Conservation (phyloP, 108 stramenopile species). For the Craspedostauros australis region DNA sequence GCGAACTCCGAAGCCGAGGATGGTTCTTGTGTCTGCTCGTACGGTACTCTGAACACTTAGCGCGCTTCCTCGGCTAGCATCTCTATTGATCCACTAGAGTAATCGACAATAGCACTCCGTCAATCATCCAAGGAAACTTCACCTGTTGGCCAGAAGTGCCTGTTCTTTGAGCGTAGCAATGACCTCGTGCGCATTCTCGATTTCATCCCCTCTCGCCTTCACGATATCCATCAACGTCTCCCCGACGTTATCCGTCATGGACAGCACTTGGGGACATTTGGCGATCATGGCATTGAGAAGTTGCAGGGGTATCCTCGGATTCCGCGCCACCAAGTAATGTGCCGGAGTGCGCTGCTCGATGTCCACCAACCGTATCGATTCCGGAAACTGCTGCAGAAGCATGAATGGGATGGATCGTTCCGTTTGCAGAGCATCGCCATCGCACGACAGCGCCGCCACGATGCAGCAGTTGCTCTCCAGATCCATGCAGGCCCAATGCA, state of each 20-base stretch:
- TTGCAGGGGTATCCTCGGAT: slow-evolving; percentile 7
- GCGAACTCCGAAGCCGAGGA: too few species aligned
- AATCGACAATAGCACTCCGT: too few species aligned
- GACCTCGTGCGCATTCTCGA: slow-evolving; percentile 1
- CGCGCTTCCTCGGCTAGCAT: too few species aligned
- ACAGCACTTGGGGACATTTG: slow-evolving; percentile 2
- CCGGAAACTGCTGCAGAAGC: slow-evolving; percentile 1
- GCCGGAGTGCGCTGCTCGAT: slow-evolving; percentile 7
- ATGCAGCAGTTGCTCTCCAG: neutral
- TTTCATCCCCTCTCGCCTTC: slow-evolving; percentile 8
- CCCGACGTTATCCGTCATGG: slow-evolving; percentile 9
- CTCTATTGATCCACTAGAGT: too few species aligned
- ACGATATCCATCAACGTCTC: slow-evolving; percentile 17
- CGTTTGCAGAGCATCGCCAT: neutral
- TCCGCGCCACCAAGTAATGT: slow-evolving; percentile 18
- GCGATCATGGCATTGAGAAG: slow-evolving; percentile 7
- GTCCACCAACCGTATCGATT: slow-evolving; percentile 1
- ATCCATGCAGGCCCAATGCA: slow-evolving; percentile 44
- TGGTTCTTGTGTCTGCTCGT: too few species aligned
- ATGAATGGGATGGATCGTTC: neutral
- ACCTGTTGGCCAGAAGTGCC: too few species aligned
- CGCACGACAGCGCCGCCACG: slow-evolving; percentile 1
- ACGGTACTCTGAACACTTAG: too few species aligned
- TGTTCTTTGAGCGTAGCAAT: slow-evolving; percentile 2
- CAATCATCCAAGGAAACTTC: too few species aligned